phyloP scores from a whole-genome alignment of 2,329 filamentous ascomycete genomes.

The Penicillium sp. region DNA sequence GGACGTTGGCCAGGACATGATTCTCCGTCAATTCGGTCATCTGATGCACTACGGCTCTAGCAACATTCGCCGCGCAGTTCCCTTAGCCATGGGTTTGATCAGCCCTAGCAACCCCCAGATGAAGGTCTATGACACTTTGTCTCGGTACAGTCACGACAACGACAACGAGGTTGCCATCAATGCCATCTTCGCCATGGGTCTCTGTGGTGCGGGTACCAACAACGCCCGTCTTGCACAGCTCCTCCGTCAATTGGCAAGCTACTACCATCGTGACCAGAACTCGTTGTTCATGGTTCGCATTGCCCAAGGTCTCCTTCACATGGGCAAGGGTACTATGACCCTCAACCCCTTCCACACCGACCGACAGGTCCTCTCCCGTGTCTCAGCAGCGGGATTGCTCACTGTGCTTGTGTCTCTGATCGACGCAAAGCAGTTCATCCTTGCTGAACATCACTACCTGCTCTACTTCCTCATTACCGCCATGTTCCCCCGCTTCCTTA shows the following conservation, averaged over 20 bases:
- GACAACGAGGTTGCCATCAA: constrained; percentile 98
- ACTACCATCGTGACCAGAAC: constrained; percentile 96
- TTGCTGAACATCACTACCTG: constrained; percentile 79
- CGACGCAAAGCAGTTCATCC: constrained; percentile 84
- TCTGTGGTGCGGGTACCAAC: constrained; percentile 94
- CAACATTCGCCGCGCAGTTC: constrained; percentile 95
- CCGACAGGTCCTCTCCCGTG: constrained; percentile 88
- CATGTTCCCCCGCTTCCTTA: constrained; percentile 94
- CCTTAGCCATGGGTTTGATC: constrained; percentile 92
- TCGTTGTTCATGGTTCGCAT: constrained; percentile 99
- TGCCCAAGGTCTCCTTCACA: constrained; percentile 93
- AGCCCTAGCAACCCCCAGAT: constrained; percentile 98
- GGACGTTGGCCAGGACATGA: constrained; percentile 98
- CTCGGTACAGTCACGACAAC: constrained; percentile 96
- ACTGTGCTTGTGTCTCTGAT: constrained; percentile 91
- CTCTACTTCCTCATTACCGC: constrained; percentile 96
- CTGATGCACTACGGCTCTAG: constrained; percentile 98
- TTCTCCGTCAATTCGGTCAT: constrained; percentile 93
- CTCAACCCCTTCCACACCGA: constrained; percentile 99
- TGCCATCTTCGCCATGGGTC: constrained; percentile 98
- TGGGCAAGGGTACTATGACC: constrained; percentile 97
- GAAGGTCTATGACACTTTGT: constrained; percentile 99
- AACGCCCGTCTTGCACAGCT: constrained; percentile 95
- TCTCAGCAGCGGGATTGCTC: constrained; percentile 84
- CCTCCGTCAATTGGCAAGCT: constrained; percentile 90